Percentiles rank a stretch among this genome's conserved stretches.
Conservation (phyloP, 108 stramenopile species). For the Nitzschia sp. region DNA sequence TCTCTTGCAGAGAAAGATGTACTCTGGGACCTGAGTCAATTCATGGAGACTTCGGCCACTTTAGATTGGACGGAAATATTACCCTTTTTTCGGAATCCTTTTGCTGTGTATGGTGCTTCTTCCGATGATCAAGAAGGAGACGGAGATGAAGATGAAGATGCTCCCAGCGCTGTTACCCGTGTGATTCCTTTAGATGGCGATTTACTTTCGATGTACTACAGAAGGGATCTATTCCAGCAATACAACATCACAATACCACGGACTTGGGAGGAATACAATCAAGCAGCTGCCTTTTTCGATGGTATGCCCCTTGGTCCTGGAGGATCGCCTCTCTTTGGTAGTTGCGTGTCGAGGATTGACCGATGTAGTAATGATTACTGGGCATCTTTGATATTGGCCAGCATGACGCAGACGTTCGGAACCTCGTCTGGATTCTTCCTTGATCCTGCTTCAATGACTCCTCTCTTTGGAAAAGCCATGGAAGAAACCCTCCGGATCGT, state of each 20-base stretch:
- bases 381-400: conserved; percentile 35
- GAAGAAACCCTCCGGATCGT: conserved; percentile 41
- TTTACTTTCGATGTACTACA: conserved; percentile 35
- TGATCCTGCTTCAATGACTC: conserved; percentile 33
- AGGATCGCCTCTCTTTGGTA: conserved; percentile 17
- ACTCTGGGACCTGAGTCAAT: conserved; percentile 24
- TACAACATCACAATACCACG: conserved; percentile 35
- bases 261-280: conserved; percentile 56
- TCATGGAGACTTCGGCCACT: not conserved
- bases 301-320: conserved; percentile 25
- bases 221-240: conserved; percentile 45
- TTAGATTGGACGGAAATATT: conserved; percentile 22
- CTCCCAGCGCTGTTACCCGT: not conserved
- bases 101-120: not conserved
- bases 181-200: conserved; percentile 50
- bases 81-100: conserved; percentile 20
- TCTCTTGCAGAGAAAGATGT: conserved; percentile 11
- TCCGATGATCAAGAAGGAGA: not conserved
- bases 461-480: conserved; percentile 44
- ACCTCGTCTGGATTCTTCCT: conserved; percentile 43
- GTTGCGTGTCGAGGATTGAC: conserved; percentile 17
- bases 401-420: conserved; percentile 47
- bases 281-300: conserved; percentile 37
- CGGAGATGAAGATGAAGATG: not conserved
- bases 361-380: conserved; percentile 33